These are phyloP conservation scores for Pseudoturritis turrita DNA, from an alignment of 345 rosid genomes.

Conservation along the genomic window DNA sequence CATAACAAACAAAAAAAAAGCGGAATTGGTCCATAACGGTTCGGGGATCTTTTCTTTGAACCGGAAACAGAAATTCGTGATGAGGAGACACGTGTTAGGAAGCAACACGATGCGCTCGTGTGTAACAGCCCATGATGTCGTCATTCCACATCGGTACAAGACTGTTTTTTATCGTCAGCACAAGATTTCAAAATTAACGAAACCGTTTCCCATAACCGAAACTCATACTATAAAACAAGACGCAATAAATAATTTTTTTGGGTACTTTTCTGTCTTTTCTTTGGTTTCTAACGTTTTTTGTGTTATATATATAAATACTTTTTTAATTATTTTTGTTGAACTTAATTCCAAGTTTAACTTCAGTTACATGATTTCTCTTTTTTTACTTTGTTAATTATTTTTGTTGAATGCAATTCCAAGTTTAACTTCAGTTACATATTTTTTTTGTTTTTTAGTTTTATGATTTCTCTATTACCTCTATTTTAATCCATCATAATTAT, in stretches of 20 bases:
- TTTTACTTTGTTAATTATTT: no score
- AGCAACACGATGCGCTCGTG: conserved; percentile 28
- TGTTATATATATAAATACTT: neutral
- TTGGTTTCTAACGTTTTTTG: conserved; percentile 14
- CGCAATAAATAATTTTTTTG: neutral
- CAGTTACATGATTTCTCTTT: neutral
- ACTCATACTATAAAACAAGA: conserved; percentile 28
- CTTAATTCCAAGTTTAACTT: neutral
- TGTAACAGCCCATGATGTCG: conserved; percentile 29
- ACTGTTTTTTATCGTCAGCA: conserved; percentile 17
- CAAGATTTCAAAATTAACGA: conserved; percentile 28
- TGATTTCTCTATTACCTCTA: neutral
- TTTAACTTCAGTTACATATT: neutral
- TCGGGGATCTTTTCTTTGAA: conserved; percentile 3
- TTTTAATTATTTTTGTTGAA: neutral
- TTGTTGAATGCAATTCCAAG: no score
- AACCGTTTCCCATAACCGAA: conserved; percentile 37
- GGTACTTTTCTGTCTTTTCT: conserved; percentile 22
- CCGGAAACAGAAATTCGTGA: conserved; percentile 25
- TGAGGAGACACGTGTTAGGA: conserved; percentile 24
- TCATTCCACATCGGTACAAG: conserved; percentile 24
- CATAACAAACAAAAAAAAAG: neutral
- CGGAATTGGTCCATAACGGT: conserved; percentile 34
- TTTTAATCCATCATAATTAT: neutral
- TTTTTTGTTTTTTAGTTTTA: no score